Conservation (phyloP, 2,329 filamentous ascomycete genomes). For the Monosporascus sp. region DNA sequence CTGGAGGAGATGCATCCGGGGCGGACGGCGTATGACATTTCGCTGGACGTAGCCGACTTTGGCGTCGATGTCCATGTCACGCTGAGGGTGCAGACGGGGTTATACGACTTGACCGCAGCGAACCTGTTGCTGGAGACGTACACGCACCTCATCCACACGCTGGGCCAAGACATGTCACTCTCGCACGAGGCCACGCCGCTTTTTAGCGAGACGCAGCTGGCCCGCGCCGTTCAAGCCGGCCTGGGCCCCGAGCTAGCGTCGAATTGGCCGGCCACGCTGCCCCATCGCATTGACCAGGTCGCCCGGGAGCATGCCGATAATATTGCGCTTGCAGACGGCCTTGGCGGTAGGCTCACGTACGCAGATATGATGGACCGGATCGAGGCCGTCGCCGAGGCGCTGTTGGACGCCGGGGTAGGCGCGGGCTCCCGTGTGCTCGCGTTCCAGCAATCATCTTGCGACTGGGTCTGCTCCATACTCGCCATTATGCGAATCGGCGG, state of each 20-base stretch:
- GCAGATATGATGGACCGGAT: slow-evolving; percentile 24
- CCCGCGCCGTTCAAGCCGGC: no score
- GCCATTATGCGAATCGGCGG: slow-evolving; percentile 22
- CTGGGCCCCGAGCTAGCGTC: no score
- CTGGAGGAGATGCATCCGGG: slow-evolving; percentile 5
- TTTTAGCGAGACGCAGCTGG: no score
- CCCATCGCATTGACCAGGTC: slow-evolving; percentile 10
- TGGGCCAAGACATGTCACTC: no score
- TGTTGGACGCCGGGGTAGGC: slow-evolving; percentile 14
- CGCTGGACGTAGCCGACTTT: slow-evolving; percentile 16
- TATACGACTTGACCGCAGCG: slow-evolving; percentile 13
- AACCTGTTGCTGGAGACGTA: no score
- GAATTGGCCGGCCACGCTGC: no score
- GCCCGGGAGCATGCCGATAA: neutral
- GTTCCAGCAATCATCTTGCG: neutral
- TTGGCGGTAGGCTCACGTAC: slow-evolving; percentile 25
- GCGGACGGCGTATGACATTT: slow-evolving; percentile 20
- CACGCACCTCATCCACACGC: no score
- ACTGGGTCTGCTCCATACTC: slow-evolving; percentile 8
- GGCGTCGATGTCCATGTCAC: slow-evolving; percentile 5
- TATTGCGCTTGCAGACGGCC: slow-evolving; percentile 8
- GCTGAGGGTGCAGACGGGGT: slow-evolving; percentile 10
- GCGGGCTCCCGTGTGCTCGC: slow-evolving; percentile 3
- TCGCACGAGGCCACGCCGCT: no score
- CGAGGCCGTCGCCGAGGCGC: slow-evolving; percentile 25